Conservation (phyloP, 768 basidiomycete genomes). For the Suillus cothurnatus region DNA sequence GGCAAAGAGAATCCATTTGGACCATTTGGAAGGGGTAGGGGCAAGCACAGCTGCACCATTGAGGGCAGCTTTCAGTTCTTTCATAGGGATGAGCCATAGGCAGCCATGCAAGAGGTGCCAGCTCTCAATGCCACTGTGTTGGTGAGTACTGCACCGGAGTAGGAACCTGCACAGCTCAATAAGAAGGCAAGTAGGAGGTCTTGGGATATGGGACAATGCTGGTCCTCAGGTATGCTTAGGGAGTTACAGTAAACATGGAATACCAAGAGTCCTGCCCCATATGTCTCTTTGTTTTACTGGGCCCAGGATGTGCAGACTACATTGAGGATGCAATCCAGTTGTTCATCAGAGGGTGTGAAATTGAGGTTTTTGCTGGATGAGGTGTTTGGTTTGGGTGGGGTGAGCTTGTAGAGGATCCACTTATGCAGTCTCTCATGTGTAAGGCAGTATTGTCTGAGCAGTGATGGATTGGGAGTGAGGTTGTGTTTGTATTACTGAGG, state of each 20-base stretch:
- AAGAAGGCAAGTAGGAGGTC: constrained; percentile 17
- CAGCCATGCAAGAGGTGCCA: constrained; percentile 29
- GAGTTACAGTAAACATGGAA: constrained; percentile 45
- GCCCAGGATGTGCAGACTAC: constrained; percentile 32
- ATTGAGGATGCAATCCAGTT: constrained; percentile 20
- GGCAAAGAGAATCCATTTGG: background rate
- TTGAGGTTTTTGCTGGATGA: too few relatives aligned
- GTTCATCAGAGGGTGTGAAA: background rate
- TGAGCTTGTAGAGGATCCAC: too few relatives aligned
- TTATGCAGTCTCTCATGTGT: too few relatives aligned
- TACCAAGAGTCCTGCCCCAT: constrained; percentile 39
- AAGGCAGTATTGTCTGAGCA: too few relatives aligned
- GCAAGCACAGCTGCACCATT: background rate
- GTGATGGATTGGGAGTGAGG: too few relatives aligned
- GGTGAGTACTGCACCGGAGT: constrained; percentile 12
- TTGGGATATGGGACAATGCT: constrained; percentile 13
- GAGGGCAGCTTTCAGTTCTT: constrained; percentile 17
- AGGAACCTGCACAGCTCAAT: constrained; percentile 13
- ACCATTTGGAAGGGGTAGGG: background rate
- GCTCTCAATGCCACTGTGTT: constrained; percentile 20
- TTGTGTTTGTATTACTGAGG: too few relatives aligned
- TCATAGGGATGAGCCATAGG: constrained; percentile 15
- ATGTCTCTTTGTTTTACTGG: constrained; percentile 31
- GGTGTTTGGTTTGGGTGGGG: too few relatives aligned
- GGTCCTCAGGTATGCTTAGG: constrained; percentile 9